These are phyloP conservation scores for Phytophthora boehmeriae DNA, from an alignment of 352 stramenopile species.

Conservation along the genomic window DNA sequence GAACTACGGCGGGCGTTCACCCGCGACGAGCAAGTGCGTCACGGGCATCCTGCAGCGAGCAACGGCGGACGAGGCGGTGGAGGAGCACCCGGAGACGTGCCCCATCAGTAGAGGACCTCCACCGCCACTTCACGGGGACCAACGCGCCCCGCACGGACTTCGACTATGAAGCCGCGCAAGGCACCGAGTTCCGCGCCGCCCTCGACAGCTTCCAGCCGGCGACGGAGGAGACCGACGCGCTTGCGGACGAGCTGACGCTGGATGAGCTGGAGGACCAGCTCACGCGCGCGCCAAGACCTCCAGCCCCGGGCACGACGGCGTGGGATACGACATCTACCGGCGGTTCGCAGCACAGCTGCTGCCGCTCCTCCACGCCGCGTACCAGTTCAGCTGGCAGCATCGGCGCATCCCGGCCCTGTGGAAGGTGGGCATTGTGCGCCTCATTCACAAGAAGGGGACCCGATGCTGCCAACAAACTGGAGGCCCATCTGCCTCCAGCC, in stretches of 20 bases:
- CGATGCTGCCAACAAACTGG: constrained; percentile 26
- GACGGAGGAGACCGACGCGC: neutral
- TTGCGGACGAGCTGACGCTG: neutral
- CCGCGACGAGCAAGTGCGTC: constrained; percentile 7
- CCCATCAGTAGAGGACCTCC: neutral
- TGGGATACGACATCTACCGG: constrained; percentile 25
- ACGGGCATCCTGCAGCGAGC: neutral
- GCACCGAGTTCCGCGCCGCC: neutral
- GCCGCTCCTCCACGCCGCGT: constrained; percentile 21
- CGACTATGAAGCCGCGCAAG: neutral
- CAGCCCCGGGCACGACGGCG: constrained; percentile 22
- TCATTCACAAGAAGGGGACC: constrained; percentile 47
- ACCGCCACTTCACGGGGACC: neutral
- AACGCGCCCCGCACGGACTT: neutral
- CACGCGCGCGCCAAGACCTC: neutral
- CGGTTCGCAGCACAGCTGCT: constrained; percentile 16
- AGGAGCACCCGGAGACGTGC: neutral
- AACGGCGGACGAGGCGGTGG: neutral
- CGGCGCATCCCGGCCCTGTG: constrained; percentile 16
- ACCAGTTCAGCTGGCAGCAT: constrained; percentile 23
- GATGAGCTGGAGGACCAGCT: constrained; percentile 38
- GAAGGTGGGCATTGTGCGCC: constrained; percentile 29
- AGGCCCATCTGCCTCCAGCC: constrained; percentile 37
- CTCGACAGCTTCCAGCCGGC: neutral
- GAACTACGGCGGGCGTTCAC: neutral